Conservation (phyloP, 148 eudicot genomes). For the Drosera capensis region DNA sequence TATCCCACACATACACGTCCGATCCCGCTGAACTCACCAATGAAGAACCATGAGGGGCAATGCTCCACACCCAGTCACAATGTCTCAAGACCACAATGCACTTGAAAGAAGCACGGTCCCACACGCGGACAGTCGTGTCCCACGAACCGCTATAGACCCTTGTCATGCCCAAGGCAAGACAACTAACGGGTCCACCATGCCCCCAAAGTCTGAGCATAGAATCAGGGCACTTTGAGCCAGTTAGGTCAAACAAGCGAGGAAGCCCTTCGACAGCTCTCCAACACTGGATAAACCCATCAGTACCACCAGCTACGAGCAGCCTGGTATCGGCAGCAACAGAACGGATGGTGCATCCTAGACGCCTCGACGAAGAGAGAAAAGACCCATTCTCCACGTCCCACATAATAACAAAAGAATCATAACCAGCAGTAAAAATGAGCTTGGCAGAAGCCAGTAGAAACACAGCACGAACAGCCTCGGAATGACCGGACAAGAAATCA, state of each 20-base stretch:
- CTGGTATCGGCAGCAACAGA: slow-evolving; percentile 77
- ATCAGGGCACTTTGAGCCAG: slow-evolving; percentile 26
- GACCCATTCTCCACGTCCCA: slow-evolving; percentile 92
- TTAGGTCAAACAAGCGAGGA: slow-evolving; percentile 56
- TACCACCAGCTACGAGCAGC: slow-evolving; percentile 70
- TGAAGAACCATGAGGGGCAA: slow-evolving; percentile 64
- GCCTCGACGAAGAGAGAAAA: slow-evolving; percentile 54
- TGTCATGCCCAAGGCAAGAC: slow-evolving; percentile 59
- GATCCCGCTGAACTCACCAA: slow-evolving; percentile 67
- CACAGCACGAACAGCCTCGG: slow-evolving; percentile 60
- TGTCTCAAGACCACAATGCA: slow-evolving; percentile 63
- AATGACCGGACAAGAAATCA: slow-evolving; percentile 64
- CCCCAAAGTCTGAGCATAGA: slow-evolving; percentile 71
- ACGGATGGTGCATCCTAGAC: slow-evolving; percentile 80
- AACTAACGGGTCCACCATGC: slow-evolving; percentile 73
- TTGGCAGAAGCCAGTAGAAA: slow-evolving; percentile 63
- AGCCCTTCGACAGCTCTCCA: slow-evolving; percentile 76
- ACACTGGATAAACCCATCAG: slow-evolving; percentile 80
- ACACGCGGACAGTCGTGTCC: slow-evolving; percentile 88
- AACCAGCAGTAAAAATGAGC: slow-evolving; percentile 73
- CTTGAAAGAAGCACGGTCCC: slow-evolving; percentile 60
- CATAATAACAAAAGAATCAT: slow-evolving; percentile 68
- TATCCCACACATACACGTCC: slow-evolving; percentile 75
- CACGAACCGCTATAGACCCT: slow-evolving; percentile 89
- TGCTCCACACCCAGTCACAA: slow-evolving; percentile 85